These are phyloP conservation scores for Cercospora sp. DNA, from an alignment of 2,329 filamentous ascomycete genomes.

Conservation along the genomic window DNA sequence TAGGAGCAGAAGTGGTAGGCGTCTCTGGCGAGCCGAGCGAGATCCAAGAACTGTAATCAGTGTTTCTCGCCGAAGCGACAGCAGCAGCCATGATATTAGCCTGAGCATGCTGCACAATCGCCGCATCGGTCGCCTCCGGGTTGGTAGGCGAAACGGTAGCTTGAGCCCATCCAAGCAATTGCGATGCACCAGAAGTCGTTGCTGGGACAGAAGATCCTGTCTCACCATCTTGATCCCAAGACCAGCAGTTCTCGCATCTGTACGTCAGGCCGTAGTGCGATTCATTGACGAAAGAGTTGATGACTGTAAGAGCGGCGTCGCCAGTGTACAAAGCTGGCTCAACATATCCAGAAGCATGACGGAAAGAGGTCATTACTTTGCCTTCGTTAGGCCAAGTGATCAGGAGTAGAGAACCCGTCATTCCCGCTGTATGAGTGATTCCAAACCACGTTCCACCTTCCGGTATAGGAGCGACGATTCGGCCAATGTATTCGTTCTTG, in stretches of 20 bases:
- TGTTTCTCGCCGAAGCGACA: conserved; percentile 48
- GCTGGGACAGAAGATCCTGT: conserved; percentile 42
- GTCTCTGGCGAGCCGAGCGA: conserved; percentile 29
- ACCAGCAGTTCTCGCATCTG: conserved; percentile 57
- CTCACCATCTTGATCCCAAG: conserved; percentile 47
- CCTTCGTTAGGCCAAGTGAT: conserved; percentile 58
- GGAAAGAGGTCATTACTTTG: conserved; percentile 59
- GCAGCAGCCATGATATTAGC: conserved; percentile 56
- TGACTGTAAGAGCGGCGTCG: conserved; percentile 61
- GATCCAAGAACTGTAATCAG: conserved; percentile 46
- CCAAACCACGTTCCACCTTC: conserved; percentile 58
- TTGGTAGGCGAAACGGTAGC: conserved; percentile 32
- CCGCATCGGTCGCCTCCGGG: conserved; percentile 44
- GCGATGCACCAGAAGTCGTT: conserved; percentile 36
- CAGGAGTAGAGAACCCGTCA: conserved; percentile 60
- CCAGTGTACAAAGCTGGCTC: conserved; percentile 62
- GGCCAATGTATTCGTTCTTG: conserved; percentile 60
- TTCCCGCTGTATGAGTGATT: conserved; percentile 57
- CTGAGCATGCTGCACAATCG: conserved; percentile 57
- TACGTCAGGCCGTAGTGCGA: conserved; percentile 65
- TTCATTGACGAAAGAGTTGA: conserved; percentile 58
- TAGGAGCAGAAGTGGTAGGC: conserved; percentile 48
- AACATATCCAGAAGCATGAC: conserved; percentile 60
- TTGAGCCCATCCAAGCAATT: conserved; percentile 37
- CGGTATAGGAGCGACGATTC: conserved; percentile 51